These are phyloP conservation scores for Piper betle DNA, from an alignment of 164 flowering plant genomes.

Conservation along the genomic window DNA sequence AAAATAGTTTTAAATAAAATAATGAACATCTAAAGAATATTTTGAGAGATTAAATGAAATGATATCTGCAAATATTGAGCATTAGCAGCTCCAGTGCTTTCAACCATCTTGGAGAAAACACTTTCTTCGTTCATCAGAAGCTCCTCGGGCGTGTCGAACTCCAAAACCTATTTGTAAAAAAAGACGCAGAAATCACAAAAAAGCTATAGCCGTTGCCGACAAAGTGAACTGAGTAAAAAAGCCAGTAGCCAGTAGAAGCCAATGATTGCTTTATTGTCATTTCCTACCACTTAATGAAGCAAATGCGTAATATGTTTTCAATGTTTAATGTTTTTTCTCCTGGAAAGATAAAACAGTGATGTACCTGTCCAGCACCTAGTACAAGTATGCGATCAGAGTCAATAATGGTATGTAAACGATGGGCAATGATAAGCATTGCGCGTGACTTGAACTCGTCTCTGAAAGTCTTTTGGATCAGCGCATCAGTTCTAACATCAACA, in stretches of 20 bases:
- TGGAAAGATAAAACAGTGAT: background rate
- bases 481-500: slow-evolving; percentile 98
- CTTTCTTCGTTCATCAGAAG: slow-evolving; percentile 57
- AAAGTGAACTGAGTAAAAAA: too few species aligned
- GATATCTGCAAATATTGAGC: slow-evolving; percentile 72
- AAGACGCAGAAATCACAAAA: too few species aligned
- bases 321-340: too few species aligned
- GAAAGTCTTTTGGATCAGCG: slow-evolving; percentile 93
- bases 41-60: too few species aligned
- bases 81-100: slow-evolving; percentile 93
- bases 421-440: slow-evolving; percentile 97
- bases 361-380: slow-evolving; percentile 84
- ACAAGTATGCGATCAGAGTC: slow-evolving; percentile 87
- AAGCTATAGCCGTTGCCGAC: too few species aligned
- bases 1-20: too few species aligned
- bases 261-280: too few species aligned
- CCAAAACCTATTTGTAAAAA: slow-evolving; percentile 48
- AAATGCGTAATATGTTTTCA: too few species aligned
- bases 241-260: too few species aligned
- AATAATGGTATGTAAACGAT: slow-evolving; percentile 85
- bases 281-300: too few species aligned
- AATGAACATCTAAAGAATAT: too few species aligned
- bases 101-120: slow-evolving; percentile 94
- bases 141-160: slow-evolving; percentile 69
- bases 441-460: slow-evolving; percentile 91